Evolutionary conservation across 345 rosid species (phyloP).

Genomic region (Salix caprea): DNA sequence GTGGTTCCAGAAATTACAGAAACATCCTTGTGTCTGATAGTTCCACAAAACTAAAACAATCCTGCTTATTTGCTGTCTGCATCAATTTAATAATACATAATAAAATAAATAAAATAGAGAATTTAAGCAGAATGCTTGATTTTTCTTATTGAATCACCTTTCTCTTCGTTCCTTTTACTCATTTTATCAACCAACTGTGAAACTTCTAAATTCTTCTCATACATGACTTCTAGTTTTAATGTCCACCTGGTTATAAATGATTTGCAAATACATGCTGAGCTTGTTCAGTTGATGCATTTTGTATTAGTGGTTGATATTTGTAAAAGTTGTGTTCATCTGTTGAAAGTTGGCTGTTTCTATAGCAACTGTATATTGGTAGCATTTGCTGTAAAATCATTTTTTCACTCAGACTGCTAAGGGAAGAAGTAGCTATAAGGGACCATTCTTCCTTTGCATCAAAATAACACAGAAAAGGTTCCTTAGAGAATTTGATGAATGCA

Average conservation of each 20-base stretch:
- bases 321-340: background rate
- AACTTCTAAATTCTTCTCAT: background rate
- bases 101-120: no score
- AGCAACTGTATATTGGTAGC: background rate
- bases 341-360: background rate
- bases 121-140: no score
- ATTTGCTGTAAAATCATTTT: background rate
- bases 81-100: no score
- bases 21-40: background rate
- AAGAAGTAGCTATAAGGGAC: background rate
- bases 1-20: background rate
- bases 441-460: background rate
- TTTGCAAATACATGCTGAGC: background rate
- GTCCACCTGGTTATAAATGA: background rate
- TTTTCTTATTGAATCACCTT: background rate
- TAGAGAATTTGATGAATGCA: background rate
- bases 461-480: background rate
- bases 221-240: background rate
- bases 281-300: background rate
- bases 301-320: background rate
- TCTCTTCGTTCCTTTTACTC: background rate
- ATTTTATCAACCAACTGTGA: background rate
- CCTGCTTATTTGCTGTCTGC: background rate
- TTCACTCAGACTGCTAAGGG: background rate
- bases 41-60: background rate